phyloP scores from a whole-genome alignment of 495 filamentous ascomycete species.

The Hyaloscypha hepaticicola region DNA sequence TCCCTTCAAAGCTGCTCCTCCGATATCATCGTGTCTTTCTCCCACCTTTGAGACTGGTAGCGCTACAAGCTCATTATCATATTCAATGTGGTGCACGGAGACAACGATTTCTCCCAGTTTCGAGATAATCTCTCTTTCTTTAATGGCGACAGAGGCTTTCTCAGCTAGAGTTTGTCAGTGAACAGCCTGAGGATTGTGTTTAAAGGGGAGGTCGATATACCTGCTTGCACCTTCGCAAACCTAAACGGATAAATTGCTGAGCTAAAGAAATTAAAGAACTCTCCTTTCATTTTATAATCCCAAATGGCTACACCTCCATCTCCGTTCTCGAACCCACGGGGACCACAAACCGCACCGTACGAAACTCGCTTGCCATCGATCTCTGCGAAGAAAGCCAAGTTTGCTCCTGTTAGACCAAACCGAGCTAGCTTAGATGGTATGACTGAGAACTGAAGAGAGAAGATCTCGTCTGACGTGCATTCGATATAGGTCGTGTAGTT shows the following conservation, averaged over 20 bases:
- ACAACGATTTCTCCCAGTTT: not conserved
- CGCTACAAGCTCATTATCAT: not conserved
- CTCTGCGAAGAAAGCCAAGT: not conserved
- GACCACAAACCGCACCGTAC: not conserved
- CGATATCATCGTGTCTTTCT: not conserved
- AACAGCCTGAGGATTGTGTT: not conserved
- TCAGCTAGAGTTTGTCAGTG: not conserved
- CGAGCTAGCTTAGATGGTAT: not conserved
- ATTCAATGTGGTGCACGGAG: not conserved
- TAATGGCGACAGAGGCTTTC: not conserved
- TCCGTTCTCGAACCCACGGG: not conserved
- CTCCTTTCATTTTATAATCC: not conserved
- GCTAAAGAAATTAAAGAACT: not conserved
- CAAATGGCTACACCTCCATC: no score
- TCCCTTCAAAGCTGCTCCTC: not conserved
- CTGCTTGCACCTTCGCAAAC: slow-evolving; percentile 1
- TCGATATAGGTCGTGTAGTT: slow-evolving; percentile 7
- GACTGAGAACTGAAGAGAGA: not conserved
- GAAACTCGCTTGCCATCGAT: not conserved
- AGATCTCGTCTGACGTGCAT: not conserved
- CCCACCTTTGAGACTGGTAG: not conserved
- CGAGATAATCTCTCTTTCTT: not conserved
- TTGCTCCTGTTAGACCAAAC: not conserved
- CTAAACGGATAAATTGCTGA: not conserved
- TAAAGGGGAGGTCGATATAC: not conserved